These are phyloP conservation scores for Xylariaceae sp. DNA, from an alignment of 2,329 filamentous ascomycete species.

Conservation along the genomic window DNA sequence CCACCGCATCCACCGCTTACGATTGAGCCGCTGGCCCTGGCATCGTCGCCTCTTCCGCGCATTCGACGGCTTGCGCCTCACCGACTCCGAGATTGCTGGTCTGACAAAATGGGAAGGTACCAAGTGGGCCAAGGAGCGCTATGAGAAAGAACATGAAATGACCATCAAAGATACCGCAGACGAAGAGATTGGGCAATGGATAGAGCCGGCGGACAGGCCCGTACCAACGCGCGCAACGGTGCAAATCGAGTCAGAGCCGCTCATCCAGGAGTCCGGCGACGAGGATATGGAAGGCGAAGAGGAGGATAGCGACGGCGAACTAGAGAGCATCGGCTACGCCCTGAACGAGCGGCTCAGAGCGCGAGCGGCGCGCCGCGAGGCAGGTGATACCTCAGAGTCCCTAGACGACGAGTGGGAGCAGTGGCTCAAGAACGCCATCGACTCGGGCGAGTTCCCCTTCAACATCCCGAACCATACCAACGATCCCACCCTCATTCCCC, in stretches of 20 bases:
- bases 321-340: slow-evolving; percentile 56
- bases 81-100: slow-evolving; percentile 62
- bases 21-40: slow-evolving; percentile 73
- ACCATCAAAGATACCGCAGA: slow-evolving; percentile 67
- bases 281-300: slow-evolving; percentile 45
- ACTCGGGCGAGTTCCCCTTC: slow-evolving; percentile 53
- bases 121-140: slow-evolving; percentile 76
- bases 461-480: slow-evolving; percentile 32
- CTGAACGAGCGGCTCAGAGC: slow-evolving; percentile 63
- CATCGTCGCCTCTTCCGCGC: slow-evolving; percentile 72
- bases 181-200: slow-evolving; percentile 62
- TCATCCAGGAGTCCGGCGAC: slow-evolving; percentile 34
- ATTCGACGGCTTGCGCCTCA: slow-evolving; percentile 67
- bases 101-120: slow-evolving; percentile 82
- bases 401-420: slow-evolving; percentile 72
- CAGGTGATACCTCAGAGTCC: slow-evolving; percentile 52
- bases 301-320: slow-evolving; percentile 49
- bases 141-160: slow-evolving; percentile 69
- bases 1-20: slow-evolving; percentile 66
- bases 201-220: slow-evolving; percentile 40
- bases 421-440: slow-evolving; percentile 67
- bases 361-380: slow-evolving; percentile 58
- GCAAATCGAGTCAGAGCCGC: slow-evolving; percentile 27
- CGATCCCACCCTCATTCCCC: slow-evolving; percentile 30
- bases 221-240: slow-evolving; percentile 12